phyloP scores from a whole-genome alignment of 2,329 filamentous ascomycete species.

The Monilinia aucupariae region DNA sequence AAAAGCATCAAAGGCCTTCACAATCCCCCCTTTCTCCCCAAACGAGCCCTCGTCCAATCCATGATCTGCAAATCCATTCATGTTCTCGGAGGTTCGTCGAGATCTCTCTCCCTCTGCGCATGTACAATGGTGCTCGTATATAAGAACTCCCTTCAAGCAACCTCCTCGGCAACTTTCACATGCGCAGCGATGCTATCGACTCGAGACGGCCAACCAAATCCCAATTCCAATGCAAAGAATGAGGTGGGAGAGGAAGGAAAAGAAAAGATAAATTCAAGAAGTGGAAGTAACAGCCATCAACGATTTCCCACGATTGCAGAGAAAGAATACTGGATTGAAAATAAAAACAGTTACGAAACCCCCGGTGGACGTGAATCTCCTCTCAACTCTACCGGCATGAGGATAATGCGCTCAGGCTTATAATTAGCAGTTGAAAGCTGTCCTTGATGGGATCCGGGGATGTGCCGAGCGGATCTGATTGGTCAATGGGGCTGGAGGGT shows the following conservation, averaged over 20 bases:
- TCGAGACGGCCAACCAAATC: too few species aligned
- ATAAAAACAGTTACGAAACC: too few species aligned
- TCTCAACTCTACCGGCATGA: background rate
- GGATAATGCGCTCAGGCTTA: conserved; percentile 2
- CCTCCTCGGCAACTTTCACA: background rate
- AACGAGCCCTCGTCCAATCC: conserved; percentile 74
- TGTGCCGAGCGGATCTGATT: background rate
- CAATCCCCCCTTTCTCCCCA: conserved; percentile 63
- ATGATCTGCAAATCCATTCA: conserved; percentile 74
- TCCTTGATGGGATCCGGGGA: background rate
- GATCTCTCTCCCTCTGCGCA: background rate
- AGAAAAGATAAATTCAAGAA: background rate
- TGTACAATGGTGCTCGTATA: background rate
- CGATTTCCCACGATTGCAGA: background rate
- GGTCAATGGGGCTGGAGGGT: background rate
- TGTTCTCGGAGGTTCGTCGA: conserved; percentile 17
- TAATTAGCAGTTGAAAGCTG: conserved; percentile 11
- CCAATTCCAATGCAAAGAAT: background rate
- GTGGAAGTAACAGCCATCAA: background rate
- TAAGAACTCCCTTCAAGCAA: background rate
- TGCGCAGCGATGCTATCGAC: background rate
- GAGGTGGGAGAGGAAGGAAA: too few species aligned
- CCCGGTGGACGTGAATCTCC: background rate
- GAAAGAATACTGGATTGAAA: too few species aligned
- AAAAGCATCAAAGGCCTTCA: conserved; percentile 94